Conservation (phyloP, 345 rosid species). For the Rhizophora apiculata region DNA sequence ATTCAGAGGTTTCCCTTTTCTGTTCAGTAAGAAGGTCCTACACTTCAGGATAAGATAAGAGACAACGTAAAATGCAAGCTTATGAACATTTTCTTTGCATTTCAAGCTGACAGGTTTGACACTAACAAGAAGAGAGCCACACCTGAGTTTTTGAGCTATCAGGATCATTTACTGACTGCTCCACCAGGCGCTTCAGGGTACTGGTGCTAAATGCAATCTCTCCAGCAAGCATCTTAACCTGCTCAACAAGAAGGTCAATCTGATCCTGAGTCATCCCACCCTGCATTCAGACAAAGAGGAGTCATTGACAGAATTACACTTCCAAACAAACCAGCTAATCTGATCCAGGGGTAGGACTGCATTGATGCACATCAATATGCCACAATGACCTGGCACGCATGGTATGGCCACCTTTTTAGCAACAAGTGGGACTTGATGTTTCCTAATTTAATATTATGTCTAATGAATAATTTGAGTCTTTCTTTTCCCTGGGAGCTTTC, state of each 20-base stretch:
- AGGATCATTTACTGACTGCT: slow-evolving; percentile 85
- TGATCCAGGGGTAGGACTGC: background rate
- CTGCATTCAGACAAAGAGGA: slow-evolving; percentile 32
- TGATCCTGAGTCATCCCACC: slow-evolving; percentile 79
- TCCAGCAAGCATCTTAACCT: slow-evolving; percentile 98
- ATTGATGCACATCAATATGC: background rate
- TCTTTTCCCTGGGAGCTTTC: background rate
- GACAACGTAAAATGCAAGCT: background rate
- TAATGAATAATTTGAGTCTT: no score
- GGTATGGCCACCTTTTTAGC: background rate
- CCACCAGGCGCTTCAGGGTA: slow-evolving; percentile 90
- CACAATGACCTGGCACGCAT: background rate
- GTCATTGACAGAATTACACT: slow-evolving; percentile 4
- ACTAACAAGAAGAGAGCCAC: slow-evolving; percentile 9
- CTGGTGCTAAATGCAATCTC: slow-evolving; percentile 93
- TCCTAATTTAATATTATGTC: no score
- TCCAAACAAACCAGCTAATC: background rate
- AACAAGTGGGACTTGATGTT: background rate
- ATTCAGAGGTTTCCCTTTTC: background rate
- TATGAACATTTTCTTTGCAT: background rate
- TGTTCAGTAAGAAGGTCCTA: background rate
- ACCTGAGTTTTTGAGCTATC: slow-evolving; percentile 80
- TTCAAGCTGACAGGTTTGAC: background rate
- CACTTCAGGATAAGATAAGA: background rate
- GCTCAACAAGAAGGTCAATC: slow-evolving; percentile 96